Conservation (phyloP, 768 basidiomycete genomes). For the Lentinula raphanica region DNA sequence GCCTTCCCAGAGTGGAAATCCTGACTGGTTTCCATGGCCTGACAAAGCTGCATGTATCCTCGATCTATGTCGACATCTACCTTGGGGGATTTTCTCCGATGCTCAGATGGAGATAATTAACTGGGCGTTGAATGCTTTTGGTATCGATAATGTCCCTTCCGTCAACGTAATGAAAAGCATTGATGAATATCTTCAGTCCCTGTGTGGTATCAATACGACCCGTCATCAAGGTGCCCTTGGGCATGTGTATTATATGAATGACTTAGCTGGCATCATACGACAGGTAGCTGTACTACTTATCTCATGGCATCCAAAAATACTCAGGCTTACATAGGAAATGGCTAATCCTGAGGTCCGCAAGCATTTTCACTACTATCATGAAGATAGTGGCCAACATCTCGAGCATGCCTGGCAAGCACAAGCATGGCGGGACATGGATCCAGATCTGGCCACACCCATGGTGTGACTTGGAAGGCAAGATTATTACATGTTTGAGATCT, state of each 20-base stretch:
- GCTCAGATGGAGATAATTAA: background rate
- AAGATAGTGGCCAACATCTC: constrained; percentile 11
- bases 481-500: background rate
- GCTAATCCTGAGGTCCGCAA: constrained; percentile 14
- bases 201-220: constrained; percentile 24
- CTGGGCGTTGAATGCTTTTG: background rate
- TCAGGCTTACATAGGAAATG: constrained; percentile 15
- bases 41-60: background rate
- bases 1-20: background rate
- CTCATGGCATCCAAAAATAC: background rate
- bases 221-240: constrained; percentile 25
- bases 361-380: constrained; percentile 13
- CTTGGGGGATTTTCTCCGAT: background rate
- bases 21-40: background rate
- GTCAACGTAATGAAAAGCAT: background rate
- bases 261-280: background rate
- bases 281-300: constrained; percentile 1
- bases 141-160: constrained; percentile 1
- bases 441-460: background rate
- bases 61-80: constrained; percentile 4
- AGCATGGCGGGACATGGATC: background rate
- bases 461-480: background rate
- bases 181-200: constrained; percentile 12
- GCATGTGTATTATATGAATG: constrained; percentile 24
- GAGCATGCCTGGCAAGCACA: constrained; percentile 13